These are phyloP conservation scores for Suhomyces anneliseae DNA, from an alignment of 1,139 yeast species.

Conservation along the genomic window DNA sequence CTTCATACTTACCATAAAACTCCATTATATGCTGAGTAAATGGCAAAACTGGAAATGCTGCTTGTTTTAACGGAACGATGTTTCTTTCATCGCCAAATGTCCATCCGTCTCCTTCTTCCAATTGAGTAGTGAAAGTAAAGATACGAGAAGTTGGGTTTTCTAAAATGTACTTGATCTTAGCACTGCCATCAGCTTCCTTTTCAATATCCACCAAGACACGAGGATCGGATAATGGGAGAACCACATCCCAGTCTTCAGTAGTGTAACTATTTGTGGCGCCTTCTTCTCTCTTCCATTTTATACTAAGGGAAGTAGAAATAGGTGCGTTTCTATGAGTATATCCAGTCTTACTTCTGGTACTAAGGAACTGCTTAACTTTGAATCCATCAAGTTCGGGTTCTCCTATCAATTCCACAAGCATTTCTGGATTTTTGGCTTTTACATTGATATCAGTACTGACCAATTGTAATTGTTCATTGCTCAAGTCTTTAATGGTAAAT, in stretches of 20 bases:
- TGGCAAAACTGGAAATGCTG: slow-evolving; percentile 59
- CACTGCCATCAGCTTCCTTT: slow-evolving; percentile 14
- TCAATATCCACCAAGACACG: slow-evolving; percentile 51
- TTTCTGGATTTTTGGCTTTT: slow-evolving; percentile 34
- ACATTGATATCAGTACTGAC: slow-evolving; percentile 21
- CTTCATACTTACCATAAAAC: slow-evolving; percentile 30
- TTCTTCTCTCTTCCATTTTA: slow-evolving; percentile 37
- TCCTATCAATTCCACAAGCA: slow-evolving; percentile 23
- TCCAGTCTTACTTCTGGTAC: slow-evolving; percentile 42
- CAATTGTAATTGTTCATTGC: slow-evolving; percentile 21
- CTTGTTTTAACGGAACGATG: slow-evolving; percentile 27
- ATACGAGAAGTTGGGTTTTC: slow-evolving; percentile 77
- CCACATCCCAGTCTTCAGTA: slow-evolving; percentile 46
- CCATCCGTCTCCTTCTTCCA: slow-evolving; percentile 31
- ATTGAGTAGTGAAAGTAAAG: slow-evolving; percentile 58
- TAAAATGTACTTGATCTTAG: slow-evolving; percentile 49
- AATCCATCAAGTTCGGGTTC: not conserved
- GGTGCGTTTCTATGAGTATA: slow-evolving; percentile 42
- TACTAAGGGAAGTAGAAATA: slow-evolving; percentile 24
- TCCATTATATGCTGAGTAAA: slow-evolving; percentile 51
- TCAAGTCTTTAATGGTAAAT: slow-evolving; percentile 16
- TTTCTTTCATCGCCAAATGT: slow-evolving; percentile 28
- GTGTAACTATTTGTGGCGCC: slow-evolving; percentile 24
- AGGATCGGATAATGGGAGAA: slow-evolving; percentile 68
- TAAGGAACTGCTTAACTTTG: slow-evolving; percentile 24